Evolutionary conservation across 192 early-diverging fungal species (phyloP), one percentile per base, ranked within the genome.

Genomic region (Backusella liffmaniae): DNA sequence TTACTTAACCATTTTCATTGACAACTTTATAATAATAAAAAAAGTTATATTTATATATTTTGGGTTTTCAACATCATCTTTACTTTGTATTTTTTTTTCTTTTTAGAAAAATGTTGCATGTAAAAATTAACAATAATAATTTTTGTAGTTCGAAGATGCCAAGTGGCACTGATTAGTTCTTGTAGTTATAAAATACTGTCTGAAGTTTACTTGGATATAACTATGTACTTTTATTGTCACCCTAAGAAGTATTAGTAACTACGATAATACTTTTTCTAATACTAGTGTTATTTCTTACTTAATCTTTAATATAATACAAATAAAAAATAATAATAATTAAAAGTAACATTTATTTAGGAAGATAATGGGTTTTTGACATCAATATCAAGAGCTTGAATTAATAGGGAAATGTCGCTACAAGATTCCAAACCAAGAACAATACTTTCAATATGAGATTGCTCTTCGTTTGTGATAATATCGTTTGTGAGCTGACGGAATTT

Each of bases 401-500:
- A 12, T 26, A 26, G 6, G 0, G 21, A 59, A 23, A 59, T 21
- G 9, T 59, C 53, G 3, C 21, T 12, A 26, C 53, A 59, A 12
- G 53, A 59, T 26, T 59, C 53, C 9, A 59, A 59, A 21, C 9
- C 23, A 59, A 59, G 53, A 0, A 59, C 53, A 26, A 26, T 59
- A 26, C 49, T 44, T n/a, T 67, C 41, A 59, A 59, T 59, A 23
- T 7, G 53, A 5, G 53, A 59, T 36, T 75, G 74, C 16, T 49
- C 41, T 7, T 75, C 30, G 5, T 35, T 30, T 49, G 65, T 30
- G 13, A 75, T 13, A 18, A 75, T 62, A 15, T 29, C 66, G 9
- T 15, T 68, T 3, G 74, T 75, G 12, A 75, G 41, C 16, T 37
- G 36, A n/a, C 32, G 29, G 42, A 75, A 75, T 23, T 75, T 75